Evolutionary conservation across 2,329 filamentous ascomycete species (phyloP).

Genomic region (Colletotrichum limetticola): DNA sequence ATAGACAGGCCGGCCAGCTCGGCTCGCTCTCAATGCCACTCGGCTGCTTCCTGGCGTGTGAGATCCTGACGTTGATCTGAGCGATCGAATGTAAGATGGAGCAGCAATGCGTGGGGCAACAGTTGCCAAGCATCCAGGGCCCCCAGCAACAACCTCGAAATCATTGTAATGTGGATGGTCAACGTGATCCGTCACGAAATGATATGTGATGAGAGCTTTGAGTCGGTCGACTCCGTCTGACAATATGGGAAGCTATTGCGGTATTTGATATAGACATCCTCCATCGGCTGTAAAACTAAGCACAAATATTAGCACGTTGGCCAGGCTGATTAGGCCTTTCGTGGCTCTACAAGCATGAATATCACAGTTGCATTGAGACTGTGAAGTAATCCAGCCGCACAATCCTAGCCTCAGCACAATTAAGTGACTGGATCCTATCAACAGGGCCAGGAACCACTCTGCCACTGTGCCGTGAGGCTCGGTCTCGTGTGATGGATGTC

Average conservation of each 20-base stretch:
- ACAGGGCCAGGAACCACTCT: constrained; percentile 12
- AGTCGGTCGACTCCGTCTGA: neutral
- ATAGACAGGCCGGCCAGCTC: neutral
- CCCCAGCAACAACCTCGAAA: neutral
- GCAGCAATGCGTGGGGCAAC: constrained; percentile 31
- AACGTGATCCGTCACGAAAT: constrained; percentile 28
- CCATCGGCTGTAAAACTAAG: neutral
- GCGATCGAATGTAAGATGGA: constrained; percentile 34
- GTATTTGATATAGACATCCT: neutral
- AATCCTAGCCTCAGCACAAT: constrained; percentile 6
- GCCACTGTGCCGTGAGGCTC: constrained; percentile 4
- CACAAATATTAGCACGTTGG: neutral
- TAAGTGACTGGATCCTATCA: constrained; percentile 7
- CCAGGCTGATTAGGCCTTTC: neutral
- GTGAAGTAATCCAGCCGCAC: constrained; percentile 14
- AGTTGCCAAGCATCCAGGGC: constrained; percentile 33
- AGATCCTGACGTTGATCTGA: constrained; percentile 31
- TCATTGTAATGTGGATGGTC: neutral
- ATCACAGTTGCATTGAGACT: constrained; percentile 22
- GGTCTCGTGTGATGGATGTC: constrained; percentile 21
- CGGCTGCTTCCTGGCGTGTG: constrained; percentile 1
- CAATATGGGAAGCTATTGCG: neutral
- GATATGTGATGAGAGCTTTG: constrained; percentile 25
- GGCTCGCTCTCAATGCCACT: neutral
- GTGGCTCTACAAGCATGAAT: constrained; percentile 16